These are phyloP conservation scores for Sisymbrium irio DNA, from an alignment of 345 rosid species.

Conservation along the genomic window DNA sequence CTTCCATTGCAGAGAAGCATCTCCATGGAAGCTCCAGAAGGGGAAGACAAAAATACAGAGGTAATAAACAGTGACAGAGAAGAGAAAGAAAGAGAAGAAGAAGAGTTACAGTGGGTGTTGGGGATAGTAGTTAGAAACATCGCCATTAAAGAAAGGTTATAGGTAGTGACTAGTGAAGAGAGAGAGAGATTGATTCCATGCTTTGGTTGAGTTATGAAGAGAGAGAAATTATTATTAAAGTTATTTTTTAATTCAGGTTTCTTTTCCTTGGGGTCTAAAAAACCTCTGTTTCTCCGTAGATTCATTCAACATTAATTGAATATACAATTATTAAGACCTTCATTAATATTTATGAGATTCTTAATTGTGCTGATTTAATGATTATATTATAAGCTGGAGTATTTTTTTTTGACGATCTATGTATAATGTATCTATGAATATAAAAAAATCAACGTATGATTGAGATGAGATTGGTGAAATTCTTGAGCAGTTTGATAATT, in stretches of 20 bases:
- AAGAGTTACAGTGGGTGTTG: slow-evolving; percentile 26
- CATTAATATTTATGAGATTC: slow-evolving; percentile 14
- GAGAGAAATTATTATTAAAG: slow-evolving; percentile 25
- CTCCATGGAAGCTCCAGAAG: slow-evolving; percentile 4
- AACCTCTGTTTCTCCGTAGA: slow-evolving; percentile 31
- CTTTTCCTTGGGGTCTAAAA: background rate
- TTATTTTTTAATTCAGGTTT: background rate
- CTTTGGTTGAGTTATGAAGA: slow-evolving; percentile 37
- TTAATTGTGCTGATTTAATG: slow-evolving; percentile 3
- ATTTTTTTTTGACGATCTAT: background rate
- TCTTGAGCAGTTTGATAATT: slow-evolving; percentile 4
- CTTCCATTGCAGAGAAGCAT: slow-evolving; percentile 28
- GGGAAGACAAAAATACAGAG: background rate
- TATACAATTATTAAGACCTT: slow-evolving; percentile 4
- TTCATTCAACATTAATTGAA: slow-evolving; percentile 18
- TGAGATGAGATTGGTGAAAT: slow-evolving; percentile 25
- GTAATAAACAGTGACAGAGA: slow-evolving; percentile 26
- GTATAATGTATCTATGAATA: background rate
- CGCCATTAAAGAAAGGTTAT: slow-evolving; percentile 49
- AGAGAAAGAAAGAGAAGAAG: slow-evolving; percentile 6
- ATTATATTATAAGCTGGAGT: background rate
- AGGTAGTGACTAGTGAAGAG: slow-evolving; percentile 18
- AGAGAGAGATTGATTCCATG: slow-evolving; percentile 44
- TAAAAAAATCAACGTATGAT: slow-evolving; percentile 8
- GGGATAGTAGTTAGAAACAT: slow-evolving; percentile 33